Conservation (phyloP, 2,329 filamentous ascomycete species). For the Penicillium sp. region DNA sequence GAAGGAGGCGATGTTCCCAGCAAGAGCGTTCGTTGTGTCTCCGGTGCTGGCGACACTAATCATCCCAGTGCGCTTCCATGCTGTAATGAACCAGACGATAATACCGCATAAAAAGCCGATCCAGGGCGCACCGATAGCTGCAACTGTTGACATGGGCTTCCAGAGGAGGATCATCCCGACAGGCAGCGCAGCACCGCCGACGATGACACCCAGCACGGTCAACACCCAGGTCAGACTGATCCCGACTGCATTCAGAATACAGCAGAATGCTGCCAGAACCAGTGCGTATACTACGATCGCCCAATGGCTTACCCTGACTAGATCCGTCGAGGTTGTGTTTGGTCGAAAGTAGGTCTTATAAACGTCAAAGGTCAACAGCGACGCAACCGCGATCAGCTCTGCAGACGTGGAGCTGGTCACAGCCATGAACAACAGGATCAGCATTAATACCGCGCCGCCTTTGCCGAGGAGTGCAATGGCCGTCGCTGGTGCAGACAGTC, state of each 20-base stretch:
- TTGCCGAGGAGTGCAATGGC: constrained; percentile 44
- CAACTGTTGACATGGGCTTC: constrained; percentile 45
- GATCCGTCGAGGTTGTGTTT: constrained; percentile 48
- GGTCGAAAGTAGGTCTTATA: constrained; percentile 55
- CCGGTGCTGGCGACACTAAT: constrained; percentile 45
- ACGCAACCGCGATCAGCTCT: constrained; percentile 56
- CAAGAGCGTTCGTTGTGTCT: constrained; percentile 44
- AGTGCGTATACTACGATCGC: constrained; percentile 55
- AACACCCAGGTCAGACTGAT: constrained; percentile 48
- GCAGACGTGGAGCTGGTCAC: constrained; percentile 53
- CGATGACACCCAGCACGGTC: constrained; percentile 46
- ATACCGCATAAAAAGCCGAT: constrained; percentile 40
- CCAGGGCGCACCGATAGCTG: constrained; percentile 41
- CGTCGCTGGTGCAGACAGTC: constrained; percentile 40
- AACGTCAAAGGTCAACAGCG: constrained; percentile 58
- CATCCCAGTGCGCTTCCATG: constrained; percentile 37
- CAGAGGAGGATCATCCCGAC: constrained; percentile 46
- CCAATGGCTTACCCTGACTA: constrained; percentile 56
- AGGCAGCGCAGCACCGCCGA: constrained; percentile 45
- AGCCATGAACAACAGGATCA: constrained; percentile 46
- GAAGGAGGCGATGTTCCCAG: constrained; percentile 46
- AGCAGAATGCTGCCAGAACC: constrained; percentile 46
- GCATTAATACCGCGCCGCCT: constrained; percentile 39
- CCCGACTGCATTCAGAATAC: constrained; percentile 42
- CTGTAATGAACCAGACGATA: constrained; percentile 45